These are phyloP conservation scores for Botrytis pseudocinerea DNA, from an alignment of 2,329 filamentous ascomycete species.

Conservation along the genomic window DNA sequence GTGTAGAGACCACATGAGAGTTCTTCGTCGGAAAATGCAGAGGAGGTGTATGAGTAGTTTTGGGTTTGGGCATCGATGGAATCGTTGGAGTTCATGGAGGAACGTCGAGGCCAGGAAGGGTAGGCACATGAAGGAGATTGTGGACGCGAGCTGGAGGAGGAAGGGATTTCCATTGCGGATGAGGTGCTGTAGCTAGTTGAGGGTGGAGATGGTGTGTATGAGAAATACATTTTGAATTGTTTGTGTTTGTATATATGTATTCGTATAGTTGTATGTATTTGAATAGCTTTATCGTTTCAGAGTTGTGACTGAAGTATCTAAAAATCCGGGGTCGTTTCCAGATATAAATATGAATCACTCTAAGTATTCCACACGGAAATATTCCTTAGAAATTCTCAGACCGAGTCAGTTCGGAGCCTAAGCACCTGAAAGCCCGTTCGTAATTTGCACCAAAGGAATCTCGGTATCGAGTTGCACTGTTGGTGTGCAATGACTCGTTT, in stretches of 20 bases:
- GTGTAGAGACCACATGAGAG: slow-evolving; percentile 51
- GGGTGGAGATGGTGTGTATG: slow-evolving; percentile 35
- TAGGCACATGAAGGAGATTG: slow-evolving; percentile 50
- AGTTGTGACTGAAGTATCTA: background rate
- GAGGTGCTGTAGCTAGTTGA: slow-evolving; percentile 33
- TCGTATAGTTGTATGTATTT: background rate
- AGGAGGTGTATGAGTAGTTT: slow-evolving; percentile 28
- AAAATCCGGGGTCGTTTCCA: slow-evolving; percentile 10
- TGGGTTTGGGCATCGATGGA: slow-evolving; percentile 32
- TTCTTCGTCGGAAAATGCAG: slow-evolving; percentile 56
- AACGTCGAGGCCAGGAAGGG: slow-evolving; percentile 59
- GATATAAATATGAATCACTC: slow-evolving; percentile 5
- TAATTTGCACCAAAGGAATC: slow-evolving; percentile 16
- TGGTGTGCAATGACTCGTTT: slow-evolving; percentile 1
- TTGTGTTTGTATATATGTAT: background rate
- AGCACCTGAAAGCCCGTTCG: slow-evolving; percentile 11
- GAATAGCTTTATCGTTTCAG: background rate
- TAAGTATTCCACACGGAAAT: background rate
- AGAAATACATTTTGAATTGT: slow-evolving; percentile 35
- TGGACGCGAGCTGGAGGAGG: slow-evolving; percentile 29
- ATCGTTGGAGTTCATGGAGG: slow-evolving; percentile 46
- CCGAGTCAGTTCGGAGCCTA: slow-evolving; percentile 17
- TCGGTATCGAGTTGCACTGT: slow-evolving; percentile 6
- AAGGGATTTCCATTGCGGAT: slow-evolving; percentile 37
- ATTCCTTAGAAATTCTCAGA: slow-evolving; percentile 5